Evolutionary conservation across 1,284 basidiomycete species (phyloP).

Genomic region (Irpex sp.): DNA sequence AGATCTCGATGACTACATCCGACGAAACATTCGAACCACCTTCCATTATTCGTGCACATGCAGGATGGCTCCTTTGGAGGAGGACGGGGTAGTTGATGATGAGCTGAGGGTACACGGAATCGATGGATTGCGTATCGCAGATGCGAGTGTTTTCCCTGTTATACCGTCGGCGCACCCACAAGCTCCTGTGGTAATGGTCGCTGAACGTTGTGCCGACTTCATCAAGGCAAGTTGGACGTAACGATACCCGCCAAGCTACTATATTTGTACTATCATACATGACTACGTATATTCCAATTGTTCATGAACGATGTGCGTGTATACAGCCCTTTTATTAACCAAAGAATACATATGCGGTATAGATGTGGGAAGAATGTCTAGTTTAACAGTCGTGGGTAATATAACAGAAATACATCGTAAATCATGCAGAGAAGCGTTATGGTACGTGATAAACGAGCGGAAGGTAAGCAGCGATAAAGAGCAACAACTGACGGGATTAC

Average conservation of each 20-base stretch:
- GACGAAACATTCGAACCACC: conserved; percentile 24
- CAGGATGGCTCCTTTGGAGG: conserved; percentile 32
- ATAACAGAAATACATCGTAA: neutral
- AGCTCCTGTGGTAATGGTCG: conserved; percentile 33
- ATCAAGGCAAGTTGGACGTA: neutral
- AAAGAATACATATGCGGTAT: neutral
- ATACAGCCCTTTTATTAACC: neutral
- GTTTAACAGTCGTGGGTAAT: neutral
- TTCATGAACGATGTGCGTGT: neutral
- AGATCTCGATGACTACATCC: conserved; percentile 27
- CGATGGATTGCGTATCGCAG: conserved; percentile 34
- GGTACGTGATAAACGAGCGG: neutral
- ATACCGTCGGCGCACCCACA: conserved; percentile 33
- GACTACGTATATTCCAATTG: neutral
- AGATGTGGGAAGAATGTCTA: neutral
- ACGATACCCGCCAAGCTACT: no score
- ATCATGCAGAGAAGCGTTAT: neutral
- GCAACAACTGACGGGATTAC: neutral
- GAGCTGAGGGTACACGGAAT: conserved; percentile 47
- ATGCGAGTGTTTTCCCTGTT: conserved; percentile 37
- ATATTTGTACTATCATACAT: no score
- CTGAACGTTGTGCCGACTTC: conserved; percentile 31
- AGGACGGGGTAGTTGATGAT: conserved; percentile 44
- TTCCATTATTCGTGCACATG: conserved; percentile 37
- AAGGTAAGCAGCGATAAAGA: neutral